phyloP scores from a whole-genome alignment of 768 basidiomycete species.

The Rhizopogon sp. region DNA sequence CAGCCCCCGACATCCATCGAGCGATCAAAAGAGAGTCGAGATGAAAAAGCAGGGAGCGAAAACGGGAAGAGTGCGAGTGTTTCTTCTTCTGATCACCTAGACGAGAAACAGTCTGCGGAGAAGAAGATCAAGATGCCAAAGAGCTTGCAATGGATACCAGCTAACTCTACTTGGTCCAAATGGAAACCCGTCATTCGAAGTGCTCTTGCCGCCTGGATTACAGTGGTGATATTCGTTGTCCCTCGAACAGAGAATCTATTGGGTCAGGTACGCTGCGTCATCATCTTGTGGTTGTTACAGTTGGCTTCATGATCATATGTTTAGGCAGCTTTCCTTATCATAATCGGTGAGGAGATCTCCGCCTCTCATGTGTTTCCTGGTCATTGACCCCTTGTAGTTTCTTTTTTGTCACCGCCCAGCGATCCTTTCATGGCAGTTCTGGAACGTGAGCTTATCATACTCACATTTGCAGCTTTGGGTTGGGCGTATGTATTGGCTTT shows the following conservation, averaged over 20 bases:
- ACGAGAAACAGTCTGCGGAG: background rate
- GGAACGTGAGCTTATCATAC: constrained; percentile 56
- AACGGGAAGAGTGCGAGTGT: background rate
- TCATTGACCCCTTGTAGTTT: constrained; percentile 31
- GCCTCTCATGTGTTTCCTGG: background rate
- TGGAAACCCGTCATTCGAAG: constrained; percentile 61
- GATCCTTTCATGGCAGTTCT: constrained; percentile 67
- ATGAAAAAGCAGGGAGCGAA: background rate
- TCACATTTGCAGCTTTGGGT: constrained; percentile 40
- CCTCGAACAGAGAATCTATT: constrained; percentile 40
- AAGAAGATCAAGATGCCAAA: constrained; percentile 19
- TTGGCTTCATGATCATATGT: background rate
- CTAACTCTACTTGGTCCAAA: constrained; percentile 53
- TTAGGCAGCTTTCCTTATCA: constrained; percentile 60
- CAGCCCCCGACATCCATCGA: background rate
- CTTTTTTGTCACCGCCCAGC: constrained; percentile 60
- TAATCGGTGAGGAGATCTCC: constrained; percentile 42
- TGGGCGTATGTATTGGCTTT: constrained; percentile 53
- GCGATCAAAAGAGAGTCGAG: background rate
- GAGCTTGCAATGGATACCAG: constrained; percentile 49
- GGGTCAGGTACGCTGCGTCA: constrained; percentile 44
- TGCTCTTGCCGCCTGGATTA: constrained; percentile 57
- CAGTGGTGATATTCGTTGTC: constrained; percentile 54
- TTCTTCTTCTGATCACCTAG: background rate
- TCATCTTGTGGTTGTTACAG: background rate